phyloP scores from a whole-genome alignment of 257 asterid species.

The Handroanthus guayacan region DNA sequence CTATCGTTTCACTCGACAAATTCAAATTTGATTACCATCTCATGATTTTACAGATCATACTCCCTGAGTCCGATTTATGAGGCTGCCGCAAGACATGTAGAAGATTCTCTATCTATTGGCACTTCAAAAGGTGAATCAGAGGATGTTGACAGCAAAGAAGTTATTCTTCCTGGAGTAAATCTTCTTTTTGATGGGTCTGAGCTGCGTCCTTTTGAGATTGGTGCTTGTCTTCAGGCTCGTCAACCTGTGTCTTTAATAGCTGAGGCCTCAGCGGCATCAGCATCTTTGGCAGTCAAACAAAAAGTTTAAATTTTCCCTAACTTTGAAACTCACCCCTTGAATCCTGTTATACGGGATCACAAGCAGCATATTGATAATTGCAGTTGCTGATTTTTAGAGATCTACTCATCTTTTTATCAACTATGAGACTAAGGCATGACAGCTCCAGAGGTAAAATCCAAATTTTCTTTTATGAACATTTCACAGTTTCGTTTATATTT shows the following conservation, averaged over 20 bases:
- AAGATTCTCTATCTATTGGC: conserved; percentile 63
- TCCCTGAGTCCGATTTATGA: conserved; percentile 76
- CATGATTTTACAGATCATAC: conserved; percentile 78
- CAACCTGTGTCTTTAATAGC: conserved; percentile 88
- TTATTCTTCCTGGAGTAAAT: conserved; percentile 87
- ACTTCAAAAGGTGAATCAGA: conserved; percentile 73
- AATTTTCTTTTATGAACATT: neutral
- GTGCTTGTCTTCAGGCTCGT: conserved; percentile 98
- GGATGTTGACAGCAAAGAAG: conserved; percentile 86
- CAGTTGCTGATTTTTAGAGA: conserved; percentile 28
- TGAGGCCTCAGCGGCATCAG: conserved; percentile 88
- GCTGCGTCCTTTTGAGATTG: conserved; percentile 90
- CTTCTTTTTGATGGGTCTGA: conserved; percentile 94
- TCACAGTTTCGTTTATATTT: neutral
- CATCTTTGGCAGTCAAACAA: conserved; percentile 63
- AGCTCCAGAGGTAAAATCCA: conserved; percentile 34
- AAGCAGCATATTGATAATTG: conserved; percentile 30
- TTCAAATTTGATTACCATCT: conserved; percentile 30
- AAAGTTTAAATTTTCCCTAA: conserved; percentile 22
- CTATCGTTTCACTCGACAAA: conserved; percentile 8
- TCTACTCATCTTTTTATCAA: conserved; percentile 29
- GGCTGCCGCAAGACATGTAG: conserved; percentile 64
- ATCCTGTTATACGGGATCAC: conserved; percentile 17
- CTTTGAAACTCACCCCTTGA: conserved; percentile 10
- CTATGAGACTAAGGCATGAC: conserved; percentile 21